Percentiles rank a stretch among this genome's conserved stretches.
Evolutionary conservation across 2,329 filamentous ascomycete species (phyloP).

Genomic region (Xylaria multiplex): DNA sequence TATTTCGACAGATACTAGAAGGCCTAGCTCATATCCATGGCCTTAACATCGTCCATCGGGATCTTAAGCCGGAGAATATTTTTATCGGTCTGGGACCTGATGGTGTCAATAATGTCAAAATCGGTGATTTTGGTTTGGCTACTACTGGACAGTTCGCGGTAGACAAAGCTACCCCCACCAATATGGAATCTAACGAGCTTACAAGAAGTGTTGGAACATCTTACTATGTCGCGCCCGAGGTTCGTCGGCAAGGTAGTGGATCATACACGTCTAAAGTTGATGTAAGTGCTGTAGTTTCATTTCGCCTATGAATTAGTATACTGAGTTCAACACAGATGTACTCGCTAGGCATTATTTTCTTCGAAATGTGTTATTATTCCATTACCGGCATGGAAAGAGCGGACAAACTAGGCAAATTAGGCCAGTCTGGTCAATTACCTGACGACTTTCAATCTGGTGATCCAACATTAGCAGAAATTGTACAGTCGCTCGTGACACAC

Average conservation of each 20-base stretch:
- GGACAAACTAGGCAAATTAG: conserved; percentile 72
- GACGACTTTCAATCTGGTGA: conserved; percentile 74
- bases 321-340: conserved; percentile 75
- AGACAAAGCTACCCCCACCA: conserved; percentile 60
- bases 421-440: conserved; percentile 75
- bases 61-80: conserved; percentile 96
- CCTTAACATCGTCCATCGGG: conserved; percentile 91
- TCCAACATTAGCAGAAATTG: conserved; percentile 80
- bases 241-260: conserved; percentile 77
- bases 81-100: conserved; percentile 80
- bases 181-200: conserved; percentile 68
- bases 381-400: conserved; percentile 72
- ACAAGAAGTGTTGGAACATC: conserved; percentile 80
- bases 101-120: conserved; percentile 87
- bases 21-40: conserved; percentile 90
- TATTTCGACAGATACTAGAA: conserved; percentile 91
- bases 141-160: conserved; percentile 83
- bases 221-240: conserved; percentile 92
- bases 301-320: not conserved
- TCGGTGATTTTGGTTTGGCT: conserved; percentile 95
- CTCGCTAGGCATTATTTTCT: conserved; percentile 95
- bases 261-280: conserved; percentile 95
- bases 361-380: conserved; percentile 88
- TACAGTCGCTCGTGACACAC: conserved; percentile 82
- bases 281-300: conserved; percentile 57